Base-by-base conservation (phyloP, 345 rosid species). In the Pistacia vera region DNA sequence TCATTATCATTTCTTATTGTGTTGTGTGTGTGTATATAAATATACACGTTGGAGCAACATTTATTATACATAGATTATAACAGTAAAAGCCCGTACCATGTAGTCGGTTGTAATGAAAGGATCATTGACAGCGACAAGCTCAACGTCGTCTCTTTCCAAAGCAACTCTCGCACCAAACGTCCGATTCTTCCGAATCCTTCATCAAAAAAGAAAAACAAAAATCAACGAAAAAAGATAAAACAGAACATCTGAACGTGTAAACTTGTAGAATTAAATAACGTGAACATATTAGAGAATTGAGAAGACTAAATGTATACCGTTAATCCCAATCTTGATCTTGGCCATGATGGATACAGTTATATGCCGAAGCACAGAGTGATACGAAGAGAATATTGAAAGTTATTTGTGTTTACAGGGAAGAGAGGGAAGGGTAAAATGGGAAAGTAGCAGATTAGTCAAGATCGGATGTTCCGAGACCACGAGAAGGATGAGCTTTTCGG, bases 131-230 rank as follows among this genome's bases (percentile, higher is more conserved):
- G 93, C 91, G 35, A 91, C 96, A 22, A 91, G 96, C 83, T 88
- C 93, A 11, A 89, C 84, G 66, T 91, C 93, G 66, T 88, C 87
- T 55, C 93, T 85, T 77, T 86, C 89, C 80, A 89, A 79, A 16
- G 93, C 93, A 25, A 91, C 92, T 73, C 87, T 89, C 9, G 92
- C 96, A 89, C 92, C 83, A 91, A 69, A 55, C 96, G 89, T 4
- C 93, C 91, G 75, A 91, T 91, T 81, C 96, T 91, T 77, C 96
- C 93, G 60, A 91, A 91, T 70, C 93, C 96, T 91, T 58, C 10
- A n/a, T 11, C 35, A 63, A 5, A 20, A n/a, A 70, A 20, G 18
- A 8, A 56, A 52, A 22, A 52, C 1, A 3, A 75, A 20, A 44
- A 59, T 14, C 6, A 5, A 35, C 54, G 18, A 74, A 69, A 11